Base-by-base conservation (phyloP, 163 green algal genomes). In the Volvox carteri region DNA sequence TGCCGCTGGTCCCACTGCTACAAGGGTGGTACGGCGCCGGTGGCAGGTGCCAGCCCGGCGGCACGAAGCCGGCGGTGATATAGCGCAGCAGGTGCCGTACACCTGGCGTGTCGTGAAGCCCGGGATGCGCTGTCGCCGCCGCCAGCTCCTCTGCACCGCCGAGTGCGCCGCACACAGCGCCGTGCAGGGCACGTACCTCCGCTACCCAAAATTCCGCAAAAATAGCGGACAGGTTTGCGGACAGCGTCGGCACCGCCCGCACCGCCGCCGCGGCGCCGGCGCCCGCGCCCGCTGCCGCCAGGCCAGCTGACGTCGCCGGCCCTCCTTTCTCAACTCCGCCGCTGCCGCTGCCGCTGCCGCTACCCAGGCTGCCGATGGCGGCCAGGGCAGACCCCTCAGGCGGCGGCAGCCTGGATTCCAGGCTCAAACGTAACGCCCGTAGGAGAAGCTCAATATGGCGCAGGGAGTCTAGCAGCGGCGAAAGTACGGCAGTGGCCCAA, bases 21-120 rank as follows among this genome's bases (percentile, higher is more conserved):
- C 72, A 84, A 7, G 84, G 84, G 54, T 89, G 84, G 8, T 60
- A 48, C 0, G 70, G n/a, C 48, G 39, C 0, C 9, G 84, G 84
- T 54, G 70, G 72, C 72, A 89, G 70, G 1, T 77, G 84, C 84
- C 84, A 89, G 37, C 84, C 84, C 1, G 84, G 84, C 52, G 84
- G 84, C 52, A 65, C 72, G 30, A 89, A 89, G 41, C 84, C 84
- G 11, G 84, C 72, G 9, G 67, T 39, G 23, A 89, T 39, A 56
- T 89, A 77, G 8, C 72, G 12, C 39, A 89, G 70, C 41, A 89
- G 70, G 50, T 78, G 72, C 70, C 84, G 84, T 21, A 89, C 54
- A 54, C 84, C 72, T 9, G 84, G 84, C 2, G 30, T 81, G 83
- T 88, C 83, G 83, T 88, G 77, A 41, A 77, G 72, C 3, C 72